These are phyloP conservation scores for Dorcoceras hygrometricum DNA, from an alignment of 257 asterid species.

Conservation along the genomic window DNA sequence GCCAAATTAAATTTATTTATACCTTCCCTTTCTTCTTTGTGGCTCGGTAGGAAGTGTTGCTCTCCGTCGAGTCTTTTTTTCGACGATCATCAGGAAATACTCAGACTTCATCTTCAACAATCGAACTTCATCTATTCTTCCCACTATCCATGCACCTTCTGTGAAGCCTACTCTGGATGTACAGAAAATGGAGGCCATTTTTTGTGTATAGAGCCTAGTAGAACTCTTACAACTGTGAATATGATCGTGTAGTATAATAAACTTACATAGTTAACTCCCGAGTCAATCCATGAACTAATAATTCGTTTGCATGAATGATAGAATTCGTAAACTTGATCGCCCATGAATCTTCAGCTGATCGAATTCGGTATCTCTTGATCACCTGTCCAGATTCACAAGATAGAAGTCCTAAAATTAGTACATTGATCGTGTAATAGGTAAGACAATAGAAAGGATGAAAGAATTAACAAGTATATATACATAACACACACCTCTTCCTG, in stretches of 20 bases:
- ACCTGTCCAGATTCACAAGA: conserved; percentile 47
- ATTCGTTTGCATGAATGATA: conserved; percentile 69
- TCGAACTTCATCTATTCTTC: conserved; percentile 82
- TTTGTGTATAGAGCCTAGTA: no score
- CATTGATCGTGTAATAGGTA: no score
- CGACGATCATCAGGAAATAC: conserved; percentile 56
- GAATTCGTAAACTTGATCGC: conserved; percentile 70
- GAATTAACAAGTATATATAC: no score
- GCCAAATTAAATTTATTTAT: neutral
- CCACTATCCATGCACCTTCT: conserved; percentile 88
- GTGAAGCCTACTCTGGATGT: conserved; percentile 65
- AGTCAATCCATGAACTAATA: conserved; percentile 75
- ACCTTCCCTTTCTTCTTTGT: conserved; percentile 92
- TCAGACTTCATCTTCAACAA: conserved; percentile 48
- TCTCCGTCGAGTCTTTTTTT: conserved; percentile 76
- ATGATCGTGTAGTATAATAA: neutral
- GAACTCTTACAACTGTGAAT: neutral
- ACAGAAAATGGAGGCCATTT: conserved; percentile 8
- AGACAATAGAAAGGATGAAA: no score
- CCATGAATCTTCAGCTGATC: conserved; percentile 72
- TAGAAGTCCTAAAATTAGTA: conserved; percentile 9
- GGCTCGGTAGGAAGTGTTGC: conserved; percentile 73
- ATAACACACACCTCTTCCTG: no score
- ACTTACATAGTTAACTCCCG: conserved; percentile 47
- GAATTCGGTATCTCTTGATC: conserved; percentile 51